Base-by-base conservation (phyloP, 768 basidiomycete species). In the Phlebiopsis flavidoalba region DNA sequence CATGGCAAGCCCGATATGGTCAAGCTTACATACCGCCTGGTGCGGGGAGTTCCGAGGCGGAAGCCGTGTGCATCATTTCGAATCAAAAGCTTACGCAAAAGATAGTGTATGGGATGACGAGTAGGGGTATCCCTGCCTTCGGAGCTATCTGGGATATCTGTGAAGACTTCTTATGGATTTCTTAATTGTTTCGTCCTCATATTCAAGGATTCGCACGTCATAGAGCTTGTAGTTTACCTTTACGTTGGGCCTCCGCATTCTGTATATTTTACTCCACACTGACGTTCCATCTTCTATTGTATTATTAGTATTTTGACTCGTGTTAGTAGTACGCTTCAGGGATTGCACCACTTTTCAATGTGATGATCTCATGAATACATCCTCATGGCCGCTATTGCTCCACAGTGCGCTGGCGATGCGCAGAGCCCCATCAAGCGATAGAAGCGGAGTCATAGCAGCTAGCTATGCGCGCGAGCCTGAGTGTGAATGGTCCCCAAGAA, bases 91-190 rank as follows among this genome's bases (percentile, higher is more conserved):
- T 85, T 33, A 85, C 83, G 36, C 70, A 76, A 55, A 83, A 83
- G 67, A 74, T 85, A 19, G 83, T 84, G 31, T 85, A 83, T 66
- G 83, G 82, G 17, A 80, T 83, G 79, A 80, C 78, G 74, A 82
- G 80, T 65, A 68, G 83, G 59, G 83, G 83, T 2, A 83, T 85
- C 56, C 82, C 83, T n/a, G 82, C 83, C 3, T 86, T 83, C 62
- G 83, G 83, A 26, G 81, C 83, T 7, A 84, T 84, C 62, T 85
- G 81, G 81, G 82, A 86, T 67, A n/a, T 83, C 82, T n/a, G 6
- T 84, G 56, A 70, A 56, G 10, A 45, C 21, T 22, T 15, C 19
- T 6, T 21, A 49, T 49, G 19, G n/a, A 4, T 17, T 21, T 26
- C 5, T 49, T 19, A 49, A 21, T 21, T 4, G 19, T 19, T 19